Conservation (phyloP, 352 stramenopile species). For the Globisporangium heterothallicum region DNA sequence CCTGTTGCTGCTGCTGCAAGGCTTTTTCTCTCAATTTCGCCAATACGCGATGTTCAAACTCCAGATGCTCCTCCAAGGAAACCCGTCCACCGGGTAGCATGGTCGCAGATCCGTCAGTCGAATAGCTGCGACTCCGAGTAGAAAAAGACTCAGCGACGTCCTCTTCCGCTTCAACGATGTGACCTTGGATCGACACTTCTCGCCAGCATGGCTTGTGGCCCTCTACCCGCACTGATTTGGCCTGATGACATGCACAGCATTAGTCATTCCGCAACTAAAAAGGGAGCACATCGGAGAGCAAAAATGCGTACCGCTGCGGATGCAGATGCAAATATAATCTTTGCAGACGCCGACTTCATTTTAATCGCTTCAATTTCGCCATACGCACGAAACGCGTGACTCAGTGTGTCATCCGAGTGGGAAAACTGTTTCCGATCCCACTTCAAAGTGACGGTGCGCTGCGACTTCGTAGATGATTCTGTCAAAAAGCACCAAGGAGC, state of each 20-base stretch:
- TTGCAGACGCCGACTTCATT: constrained; percentile 63
- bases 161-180: constrained; percentile 61
- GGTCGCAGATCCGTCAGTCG: constrained; percentile 4
- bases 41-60: constrained; percentile 53
- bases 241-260: constrained; percentile 23
- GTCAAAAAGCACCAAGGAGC: not conserved
- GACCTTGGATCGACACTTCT: constrained; percentile 64
- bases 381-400: constrained; percentile 42
- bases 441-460: constrained; percentile 74
- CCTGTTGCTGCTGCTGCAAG: constrained; percentile 22
- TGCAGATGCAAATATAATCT: constrained; percentile 50
- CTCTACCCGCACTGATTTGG: constrained; percentile 58
- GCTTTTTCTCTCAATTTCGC: constrained; percentile 35
- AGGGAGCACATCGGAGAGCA: not conserved
- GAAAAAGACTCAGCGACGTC: constrained; percentile 16
- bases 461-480: constrained; percentile 34
- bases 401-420: constrained; percentile 76
- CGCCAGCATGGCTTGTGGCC: constrained; percentile 64
- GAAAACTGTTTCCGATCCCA: constrained; percentile 65
- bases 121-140: constrained; percentile 5
- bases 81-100: constrained; percentile 40
- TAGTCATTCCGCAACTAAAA: too few species aligned
- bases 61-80: constrained; percentile 43
- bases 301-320: constrained; percentile 33
- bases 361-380: constrained; percentile 66